These are phyloP conservation scores for Ceratobasidium sp. DNA, from an alignment of 1,284 basidiomycete species.

Conservation along the genomic window DNA sequence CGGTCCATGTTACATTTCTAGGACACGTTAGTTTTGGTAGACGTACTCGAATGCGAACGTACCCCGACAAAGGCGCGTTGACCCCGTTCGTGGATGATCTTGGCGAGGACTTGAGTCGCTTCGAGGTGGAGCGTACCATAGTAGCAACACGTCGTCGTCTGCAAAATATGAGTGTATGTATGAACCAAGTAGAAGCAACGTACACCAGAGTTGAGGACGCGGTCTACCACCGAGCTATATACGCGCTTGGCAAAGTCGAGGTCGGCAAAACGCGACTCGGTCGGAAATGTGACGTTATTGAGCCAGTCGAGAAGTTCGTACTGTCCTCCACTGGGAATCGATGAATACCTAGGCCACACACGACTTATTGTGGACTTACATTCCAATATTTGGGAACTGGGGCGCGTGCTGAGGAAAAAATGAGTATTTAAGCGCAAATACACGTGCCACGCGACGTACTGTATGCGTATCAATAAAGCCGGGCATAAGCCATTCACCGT, in stretches of 20 bases:
- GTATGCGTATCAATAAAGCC: slow-evolving; percentile 92
- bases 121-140: slow-evolving; percentile 86
- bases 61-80: slow-evolving; percentile 89
- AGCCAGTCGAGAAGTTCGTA: slow-evolving; percentile 94
- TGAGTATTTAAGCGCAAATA: neutral
- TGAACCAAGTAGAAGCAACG: slow-evolving; percentile 46
- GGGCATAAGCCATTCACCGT: slow-evolving; percentile 84
- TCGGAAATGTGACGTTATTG: slow-evolving; percentile 84
- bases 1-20: slow-evolving; percentile 96
- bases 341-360: neutral
- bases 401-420: slow-evolving; percentile 73
- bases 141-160: slow-evolving; percentile 95
- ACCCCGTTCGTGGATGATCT: slow-evolving; percentile 72
- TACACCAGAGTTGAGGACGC: slow-evolving; percentile 79
- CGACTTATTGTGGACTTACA: slow-evolving; percentile 53
- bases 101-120: slow-evolving; percentile 80
- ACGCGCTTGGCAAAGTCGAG: slow-evolving; percentile 70
- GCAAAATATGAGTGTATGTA: neutral
- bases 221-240: slow-evolving; percentile 77
- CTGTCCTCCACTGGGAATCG: slow-evolving; percentile 65
- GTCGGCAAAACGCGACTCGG: slow-evolving; percentile 83
- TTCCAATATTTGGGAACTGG: slow-evolving; percentile 84
- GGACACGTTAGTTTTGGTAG: slow-evolving; percentile 22
- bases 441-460: slow-evolving; percentile 54
- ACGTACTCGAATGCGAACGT: slow-evolving; percentile 46